Evolutionary conservation across 768 basidiomycete species (phyloP), one percentile per base, ranked within the genome.

Genomic region (Kwoniella shandongensis): DNA sequence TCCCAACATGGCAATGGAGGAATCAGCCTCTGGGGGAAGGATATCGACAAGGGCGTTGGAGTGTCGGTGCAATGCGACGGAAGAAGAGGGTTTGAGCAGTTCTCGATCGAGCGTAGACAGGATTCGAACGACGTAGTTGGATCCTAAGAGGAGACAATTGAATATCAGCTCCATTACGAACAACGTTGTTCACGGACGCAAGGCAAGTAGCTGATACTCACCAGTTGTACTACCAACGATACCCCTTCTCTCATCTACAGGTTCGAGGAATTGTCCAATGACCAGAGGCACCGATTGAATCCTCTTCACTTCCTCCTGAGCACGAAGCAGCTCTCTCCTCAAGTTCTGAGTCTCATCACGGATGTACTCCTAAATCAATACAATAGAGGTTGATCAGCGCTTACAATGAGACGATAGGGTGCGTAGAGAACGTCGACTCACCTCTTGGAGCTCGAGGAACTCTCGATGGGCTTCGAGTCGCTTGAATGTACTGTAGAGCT

Each of bases 1-100:
- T 3, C 89, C 86, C 50, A 99, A 84, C 90, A 99, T 90, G 25
- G 91, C 80, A 69, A 99, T 99, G 15, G 89, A 89, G 2, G 91
- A 94, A 80, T 98, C 96, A 3, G 96, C 96, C 78, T 99, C 96
- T 44, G 96, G 96, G 2, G 96, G 96, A 1, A 99, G 81, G 69
- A 99, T 96, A 73, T 99, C 96, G 53, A 99, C 96, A 22, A 99
- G 84, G 4, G 94, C 91, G 78, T 98, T 98, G 51, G 94, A 97
- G 80, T 99, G 96, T 38, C 96, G 87, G 76, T 99, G 96, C 30
- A 99, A 84, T n/a, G 96, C 96, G 60, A 99, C 92, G 42, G 91
- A 94, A 4, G 91, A 90, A 6, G 91, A 93, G 0, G 96, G 94
- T 77, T 99, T 99, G 69, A 99, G 83, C 32, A 99, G 80, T 78